These are phyloP conservation scores for Aspergillus viridinutans DNA, from an alignment of 2,329 filamentous ascomycete species.

Conservation along the genomic window DNA sequence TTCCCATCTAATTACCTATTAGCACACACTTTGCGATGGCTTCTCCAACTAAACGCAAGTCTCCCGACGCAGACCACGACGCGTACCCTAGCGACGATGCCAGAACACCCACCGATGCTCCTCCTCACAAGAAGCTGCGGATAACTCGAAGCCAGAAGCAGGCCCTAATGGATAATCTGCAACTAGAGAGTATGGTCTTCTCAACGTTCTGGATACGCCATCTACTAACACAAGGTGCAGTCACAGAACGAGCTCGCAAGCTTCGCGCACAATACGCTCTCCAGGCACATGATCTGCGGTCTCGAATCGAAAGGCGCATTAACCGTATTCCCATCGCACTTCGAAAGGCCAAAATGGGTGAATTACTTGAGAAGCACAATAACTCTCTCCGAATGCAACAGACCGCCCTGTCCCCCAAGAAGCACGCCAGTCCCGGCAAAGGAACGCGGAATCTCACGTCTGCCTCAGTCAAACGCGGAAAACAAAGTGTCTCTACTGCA, in stretches of 20 bases:
- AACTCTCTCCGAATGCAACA: constrained; percentile 21
- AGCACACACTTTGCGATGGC: constrained; percentile 28
- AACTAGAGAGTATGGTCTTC: constrained; percentile 69
- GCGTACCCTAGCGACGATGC: constrained; percentile 46
- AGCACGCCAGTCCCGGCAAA: constrained; percentile 28
- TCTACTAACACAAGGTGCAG: constrained; percentile 46
- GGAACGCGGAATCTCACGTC: constrained; percentile 23
- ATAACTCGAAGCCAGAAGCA: constrained; percentile 74
- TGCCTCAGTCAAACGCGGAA: constrained; percentile 26
- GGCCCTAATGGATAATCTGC: constrained; percentile 80
- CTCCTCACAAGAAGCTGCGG: constrained; percentile 59
- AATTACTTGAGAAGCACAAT: constrained; percentile 60
- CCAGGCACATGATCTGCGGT: constrained; percentile 77
- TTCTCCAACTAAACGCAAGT: constrained; percentile 39
- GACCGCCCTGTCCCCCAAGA: constrained; percentile 28
- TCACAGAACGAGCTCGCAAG: constrained; percentile 81
- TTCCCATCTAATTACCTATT: background rate
- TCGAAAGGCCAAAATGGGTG: constrained; percentile 75
- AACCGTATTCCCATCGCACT: constrained; percentile 82
- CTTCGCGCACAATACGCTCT: constrained; percentile 83
- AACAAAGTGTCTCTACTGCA: constrained; percentile 24
- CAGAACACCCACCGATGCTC: constrained; percentile 50
- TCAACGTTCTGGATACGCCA: background rate
- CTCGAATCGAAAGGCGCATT: constrained; percentile 86
- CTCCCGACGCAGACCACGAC: constrained; percentile 28